These are phyloP conservation scores for Cutaneotrichosporon cavernicola DNA, from an alignment of 1,284 basidiomycete species.

Conservation along the genomic window DNA sequence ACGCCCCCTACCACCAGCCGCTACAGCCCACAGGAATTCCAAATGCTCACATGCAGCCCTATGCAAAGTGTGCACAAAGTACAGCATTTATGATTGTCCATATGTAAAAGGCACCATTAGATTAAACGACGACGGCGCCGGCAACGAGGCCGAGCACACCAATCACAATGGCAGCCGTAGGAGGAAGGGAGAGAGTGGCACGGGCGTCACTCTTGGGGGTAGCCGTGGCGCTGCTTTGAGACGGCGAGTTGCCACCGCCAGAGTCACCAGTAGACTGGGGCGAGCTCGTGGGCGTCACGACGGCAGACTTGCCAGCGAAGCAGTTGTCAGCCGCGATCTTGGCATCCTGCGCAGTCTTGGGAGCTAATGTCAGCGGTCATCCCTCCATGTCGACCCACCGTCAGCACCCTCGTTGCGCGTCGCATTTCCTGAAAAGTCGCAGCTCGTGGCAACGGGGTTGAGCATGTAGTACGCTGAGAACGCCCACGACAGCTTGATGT, in stretches of 20 bases:
- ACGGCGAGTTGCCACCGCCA: background rate
- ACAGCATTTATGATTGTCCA: background rate
- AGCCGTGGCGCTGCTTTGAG: background rate
- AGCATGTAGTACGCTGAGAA: constrained; percentile 78
- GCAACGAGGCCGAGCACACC: constrained; percentile 4
- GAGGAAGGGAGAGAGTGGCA: background rate
- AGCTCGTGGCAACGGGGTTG: constrained; percentile 60
- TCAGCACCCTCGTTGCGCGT: constrained; percentile 60
- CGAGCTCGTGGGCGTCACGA: constrained; percentile 18
- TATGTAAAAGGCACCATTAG: background rate
- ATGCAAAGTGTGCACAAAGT: background rate
- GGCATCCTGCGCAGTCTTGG: constrained; percentile 11
- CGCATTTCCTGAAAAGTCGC: constrained; percentile 74
- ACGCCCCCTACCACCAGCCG: background rate
- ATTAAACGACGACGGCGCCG: constrained; percentile 5
- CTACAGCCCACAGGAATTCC: background rate
- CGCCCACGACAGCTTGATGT: constrained; percentile 74
- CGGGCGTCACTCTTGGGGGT: constrained; percentile 1
- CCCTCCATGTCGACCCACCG: constrained; percentile 8
- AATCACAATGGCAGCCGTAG: background rate
- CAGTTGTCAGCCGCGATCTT: constrained; percentile 15
- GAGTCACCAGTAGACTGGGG: constrained; percentile 3
- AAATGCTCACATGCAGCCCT: background rate
- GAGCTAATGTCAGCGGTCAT: background rate
- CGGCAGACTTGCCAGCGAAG: constrained; percentile 13